Base-by-base conservation (phyloP, 2,329 filamentous ascomycete genomes). In the Zalaria sp. region DNA sequence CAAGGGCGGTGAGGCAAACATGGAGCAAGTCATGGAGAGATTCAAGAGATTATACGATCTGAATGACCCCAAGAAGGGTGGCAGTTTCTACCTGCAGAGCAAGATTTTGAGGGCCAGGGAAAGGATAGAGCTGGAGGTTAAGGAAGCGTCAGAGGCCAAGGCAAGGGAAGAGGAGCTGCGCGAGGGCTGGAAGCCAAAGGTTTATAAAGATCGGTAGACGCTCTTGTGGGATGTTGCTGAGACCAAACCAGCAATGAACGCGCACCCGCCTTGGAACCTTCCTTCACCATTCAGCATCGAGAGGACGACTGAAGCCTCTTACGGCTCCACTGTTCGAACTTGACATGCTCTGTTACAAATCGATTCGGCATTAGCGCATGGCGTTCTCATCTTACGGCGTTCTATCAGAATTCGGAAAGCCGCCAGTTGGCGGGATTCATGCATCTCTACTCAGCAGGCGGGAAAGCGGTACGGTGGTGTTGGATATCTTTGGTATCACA, bases 71-170 rank as follows among this genome's bases (percentile, higher is more conserved):
- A 73, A 93, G 63, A 94, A 94, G 58, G 91, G 91, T 31, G 91
- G 91, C 41, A 95, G 87, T 56, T 98, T 98, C 65, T 98, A 98
- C 64, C 72, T 98, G 38, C 91, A 98, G 66, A 96, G 89, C 72
- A 98, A 98, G 68, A 78, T 98, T 42, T 66, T 96, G 52, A 73
- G 91, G 47, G 91, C 91, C 44, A 77, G 89, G 54, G 89, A 98
- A 66, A 72, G 91, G 49, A 82, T 98, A 65, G 89, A 96, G 68
- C 73, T 81, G 54, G 89, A 98, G 64, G 68, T 91, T 34, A 72
- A 79, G 49, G 78, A 83, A 45, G 74, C 79, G 45, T 71, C 78
- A 54, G 80, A 84, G 58, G 78, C 80, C 58, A 72, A 74, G 9
- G 77, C 79, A 51, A 71, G 77, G 54, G 86, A 93, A 57, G 79